Base-by-base conservation (phyloP, 345 rosid species). In the Crucihimalaya himalaica region DNA sequence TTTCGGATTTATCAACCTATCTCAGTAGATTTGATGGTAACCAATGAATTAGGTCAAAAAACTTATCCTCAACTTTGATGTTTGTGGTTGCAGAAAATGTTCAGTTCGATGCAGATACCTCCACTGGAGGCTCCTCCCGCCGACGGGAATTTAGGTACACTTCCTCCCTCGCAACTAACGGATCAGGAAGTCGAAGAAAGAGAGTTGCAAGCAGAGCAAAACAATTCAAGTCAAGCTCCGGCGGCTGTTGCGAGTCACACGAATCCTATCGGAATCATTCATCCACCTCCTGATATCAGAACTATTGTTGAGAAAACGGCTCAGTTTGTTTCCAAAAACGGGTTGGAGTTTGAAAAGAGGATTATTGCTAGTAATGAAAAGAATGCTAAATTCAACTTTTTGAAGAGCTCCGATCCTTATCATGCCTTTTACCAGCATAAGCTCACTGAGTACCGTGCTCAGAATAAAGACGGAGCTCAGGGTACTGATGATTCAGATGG, bases 21-120 rank as follows among this genome's bases (percentile, higher is more conserved):
- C 28, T 34, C 29, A 10, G 25, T 35, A 25, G 20, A 72, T 6
- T 42, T 12, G 58, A 18, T 71, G 8, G 56, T 7, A 70, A 46
- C 27, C 27, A 47, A 25, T 58, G 18, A 52, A 32, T 62, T 63
- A 63, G 80, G 80, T 70, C 21, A 35, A 9, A 39, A 20, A 27
- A 50, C 15, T 16, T 8, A 50, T 25, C 15, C 9, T 53, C 19
- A 63, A n/a, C 0, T 53, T 20, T 45, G 23, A 10, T n/a, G n/a
- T n/a, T n/a, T n/a, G n/a, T n/a, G n/a, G n/a, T n/a, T n/a, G n/a
- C n/a, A n/a, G n/a, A n/a, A n/a, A n/a, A n/a, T n/a, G n/a, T n/a
- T n/a, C n/a, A n/a, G n/a, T n/a, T n/a, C n/a, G n/a, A n/a, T n/a
- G n/a, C n/a, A n/a, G n/a, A n/a, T n/a, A n/a, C n/a, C n/a, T n/a